Evolutionary conservation across 164 flowering plant genomes (phyloP).

Genomic region (Annona cherimola): DNA sequence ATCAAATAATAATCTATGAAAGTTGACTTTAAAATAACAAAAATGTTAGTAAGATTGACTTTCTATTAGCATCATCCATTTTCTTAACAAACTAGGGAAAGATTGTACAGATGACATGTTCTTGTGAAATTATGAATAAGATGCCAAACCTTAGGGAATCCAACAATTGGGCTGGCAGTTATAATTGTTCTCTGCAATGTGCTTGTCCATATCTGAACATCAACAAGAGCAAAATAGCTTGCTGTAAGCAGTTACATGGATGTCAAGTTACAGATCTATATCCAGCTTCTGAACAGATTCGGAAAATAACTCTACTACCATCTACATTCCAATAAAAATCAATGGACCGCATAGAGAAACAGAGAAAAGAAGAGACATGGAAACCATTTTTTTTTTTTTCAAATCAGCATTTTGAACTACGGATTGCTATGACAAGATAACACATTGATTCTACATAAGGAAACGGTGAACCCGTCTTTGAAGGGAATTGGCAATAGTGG

Average conservation of each 20-base stretch:
- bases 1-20: background rate
- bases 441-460: too few species aligned
- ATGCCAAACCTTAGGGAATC: slow-evolving; percentile 84
- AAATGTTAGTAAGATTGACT: background rate
- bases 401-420: too few species aligned
- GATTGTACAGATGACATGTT: slow-evolving; percentile 4
- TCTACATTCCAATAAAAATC: background rate
- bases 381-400: too few species aligned
- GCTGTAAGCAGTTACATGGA: background rate
- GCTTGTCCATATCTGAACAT: slow-evolving; percentile 91
- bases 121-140: background rate
- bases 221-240: slow-evolving; percentile 8
- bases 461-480: too few species aligned
- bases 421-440: too few species aligned
- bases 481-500: too few species aligned
- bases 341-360: too few species aligned
- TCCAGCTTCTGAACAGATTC: background rate
- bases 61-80: background rate
- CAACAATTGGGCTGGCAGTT: slow-evolving; percentile 85
- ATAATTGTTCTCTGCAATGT: slow-evolving; percentile 90
- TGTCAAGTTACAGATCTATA: background rate
- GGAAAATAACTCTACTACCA: background rate
- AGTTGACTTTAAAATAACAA: too few species aligned
- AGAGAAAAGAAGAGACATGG: too few species aligned
- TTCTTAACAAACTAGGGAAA: background rate